phyloP scores from a whole-genome alignment of 2,329 filamentous ascomycete genomes.

The Cordyceps javanica region DNA sequence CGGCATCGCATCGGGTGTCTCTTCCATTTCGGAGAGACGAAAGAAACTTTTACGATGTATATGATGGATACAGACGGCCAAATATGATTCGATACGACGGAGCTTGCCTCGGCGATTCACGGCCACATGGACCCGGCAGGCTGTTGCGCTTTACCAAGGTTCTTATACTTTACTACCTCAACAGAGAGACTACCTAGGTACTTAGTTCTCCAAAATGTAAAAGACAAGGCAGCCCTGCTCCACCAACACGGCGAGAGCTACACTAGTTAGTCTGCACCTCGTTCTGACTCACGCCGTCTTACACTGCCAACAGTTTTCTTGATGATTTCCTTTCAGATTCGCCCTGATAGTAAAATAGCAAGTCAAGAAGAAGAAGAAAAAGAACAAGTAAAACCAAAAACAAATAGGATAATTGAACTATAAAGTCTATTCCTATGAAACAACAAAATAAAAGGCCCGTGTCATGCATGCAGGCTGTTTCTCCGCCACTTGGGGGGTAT shows the following conservation, averaged over 20 bases:
- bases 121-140: not conserved
- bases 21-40: not conserved
- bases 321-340: not conserved
- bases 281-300: slow-evolving; percentile 7
- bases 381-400: not conserved
- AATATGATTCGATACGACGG: too few relatives aligned
- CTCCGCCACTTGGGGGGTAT: slow-evolving; percentile 5
- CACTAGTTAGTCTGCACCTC: not conserved
- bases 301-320: not conserved
- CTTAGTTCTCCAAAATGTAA: not conserved
- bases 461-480: slow-evolving; percentile 10
- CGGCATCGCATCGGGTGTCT: not conserved
- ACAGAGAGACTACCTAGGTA: too few relatives aligned
- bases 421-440: slow-evolving; percentile 11
- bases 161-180: not conserved
- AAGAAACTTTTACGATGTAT: not conserved
- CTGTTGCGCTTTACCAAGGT: not conserved
- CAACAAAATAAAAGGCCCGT: slow-evolving; percentile 7
- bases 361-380: not conserved
- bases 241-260: not conserved
- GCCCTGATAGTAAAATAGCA: too few relatives aligned
- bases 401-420: not conserved
- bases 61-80: too few relatives aligned
- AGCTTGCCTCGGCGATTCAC: not conserved
- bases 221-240: not conserved